Conservation (phyloP, 305 asterid genomes). For the Ilex paraguariensis region DNA sequence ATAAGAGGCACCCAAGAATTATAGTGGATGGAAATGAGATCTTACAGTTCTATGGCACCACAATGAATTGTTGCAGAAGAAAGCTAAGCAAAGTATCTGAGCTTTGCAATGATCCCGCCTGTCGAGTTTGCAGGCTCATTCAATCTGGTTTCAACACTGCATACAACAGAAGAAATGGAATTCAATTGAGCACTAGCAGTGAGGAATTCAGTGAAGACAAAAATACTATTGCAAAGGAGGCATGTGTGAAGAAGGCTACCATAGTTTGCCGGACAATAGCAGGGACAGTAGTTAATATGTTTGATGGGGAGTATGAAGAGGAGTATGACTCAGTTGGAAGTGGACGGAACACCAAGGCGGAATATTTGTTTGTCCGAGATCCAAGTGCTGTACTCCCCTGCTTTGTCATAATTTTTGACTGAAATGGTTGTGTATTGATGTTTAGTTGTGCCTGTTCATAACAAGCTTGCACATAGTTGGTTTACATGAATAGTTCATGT, state of each 20-base stretch:
- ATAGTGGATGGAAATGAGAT: slow-evolving; percentile 28
- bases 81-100: slow-evolving; percentile 1
- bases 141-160: slow-evolving; percentile 25
- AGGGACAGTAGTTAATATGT: slow-evolving; percentile 14
- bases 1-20: slow-evolving; percentile 23
- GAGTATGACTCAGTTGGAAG: slow-evolving; percentile 18
- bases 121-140: slow-evolving; percentile 27
- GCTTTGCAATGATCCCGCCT: slow-evolving; percentile 14
- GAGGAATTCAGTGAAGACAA: not conserved
- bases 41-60: slow-evolving; percentile 28
- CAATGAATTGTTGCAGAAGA: slow-evolving; percentile 22
- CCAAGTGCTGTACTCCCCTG: slow-evolving; percentile 31
- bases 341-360: slow-evolving; percentile 9
- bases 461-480: not conserved
- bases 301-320: slow-evolving; percentile 3
- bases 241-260: slow-evolving; percentile 15
- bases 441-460: not conserved
- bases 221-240: not conserved
- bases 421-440: slow-evolving; percentile 13
- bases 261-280: slow-evolving; percentile 29
- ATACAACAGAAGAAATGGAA: slow-evolving; percentile 24
- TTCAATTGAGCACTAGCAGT: slow-evolving; percentile 25
- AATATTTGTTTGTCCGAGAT: slow-evolving; percentile 14
- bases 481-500: too few species aligned
- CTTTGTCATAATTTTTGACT: slow-evolving; percentile 21